phyloP scores from a whole-genome alignment of 2,329 filamentous ascomycete species.

The Fusarium verticillioides region DNA sequence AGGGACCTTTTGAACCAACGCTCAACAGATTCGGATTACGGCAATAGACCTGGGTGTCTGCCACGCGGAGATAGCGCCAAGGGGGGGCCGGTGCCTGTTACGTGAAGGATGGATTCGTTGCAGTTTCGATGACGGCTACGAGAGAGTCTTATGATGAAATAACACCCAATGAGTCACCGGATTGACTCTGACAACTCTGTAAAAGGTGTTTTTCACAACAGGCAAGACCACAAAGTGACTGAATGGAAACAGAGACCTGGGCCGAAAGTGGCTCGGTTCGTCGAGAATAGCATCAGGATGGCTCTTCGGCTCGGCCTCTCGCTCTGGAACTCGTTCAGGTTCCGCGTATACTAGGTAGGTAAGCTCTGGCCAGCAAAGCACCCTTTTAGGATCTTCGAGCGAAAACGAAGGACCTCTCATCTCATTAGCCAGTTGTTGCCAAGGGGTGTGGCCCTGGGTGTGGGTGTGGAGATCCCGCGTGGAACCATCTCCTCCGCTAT shows the following conservation, averaged over 20 bases:
- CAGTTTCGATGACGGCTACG: constrained; percentile 28
- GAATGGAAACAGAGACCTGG: neutral
- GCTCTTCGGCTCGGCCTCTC: constrained; percentile 25
- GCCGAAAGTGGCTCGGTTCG: constrained; percentile 10
- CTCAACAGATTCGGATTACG: constrained; percentile 31
- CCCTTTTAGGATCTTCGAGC: neutral
- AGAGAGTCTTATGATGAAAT: constrained; percentile 3
- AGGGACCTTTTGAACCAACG: neutral
- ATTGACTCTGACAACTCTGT: neutral
- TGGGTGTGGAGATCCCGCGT: constrained; percentile 24
- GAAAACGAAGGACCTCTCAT: constrained; percentile 20
- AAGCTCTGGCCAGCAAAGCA: constrained; percentile 12
- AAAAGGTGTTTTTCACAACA: neutral
- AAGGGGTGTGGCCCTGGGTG: neutral
- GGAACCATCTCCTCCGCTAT: constrained; percentile 1
- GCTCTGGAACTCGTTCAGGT: constrained; percentile 2
- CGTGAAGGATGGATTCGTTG: neutral
- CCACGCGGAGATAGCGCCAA: constrained; percentile 23
- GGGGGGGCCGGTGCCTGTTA: constrained; percentile 3
- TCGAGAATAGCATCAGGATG: constrained; percentile 24
- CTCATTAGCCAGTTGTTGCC: constrained; percentile 23
- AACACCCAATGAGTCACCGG: neutral
- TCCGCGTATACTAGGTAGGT: constrained; percentile 26
- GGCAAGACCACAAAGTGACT: neutral
- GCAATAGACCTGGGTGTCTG: constrained; percentile 21